Evolutionary conservation across 2,329 filamentous ascomycete species (phyloP).

Genomic region (Pleurostoma richardsiae): DNA sequence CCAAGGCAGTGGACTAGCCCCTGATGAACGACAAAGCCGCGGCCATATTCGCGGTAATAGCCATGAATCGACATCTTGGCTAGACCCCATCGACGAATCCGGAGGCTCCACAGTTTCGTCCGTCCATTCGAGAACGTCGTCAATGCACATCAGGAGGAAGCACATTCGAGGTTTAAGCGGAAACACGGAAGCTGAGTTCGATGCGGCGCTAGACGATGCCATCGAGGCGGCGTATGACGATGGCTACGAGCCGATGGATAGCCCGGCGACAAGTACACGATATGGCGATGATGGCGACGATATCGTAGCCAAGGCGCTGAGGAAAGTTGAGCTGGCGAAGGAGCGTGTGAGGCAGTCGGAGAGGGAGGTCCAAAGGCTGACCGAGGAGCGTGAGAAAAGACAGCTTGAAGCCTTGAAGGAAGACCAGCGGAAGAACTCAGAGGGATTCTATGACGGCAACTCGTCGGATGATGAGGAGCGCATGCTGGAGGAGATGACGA

Average conservation of each 20-base stretch:
- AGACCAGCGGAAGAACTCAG: constrained; percentile 27
- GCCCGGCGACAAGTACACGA: constrained; percentile 28
- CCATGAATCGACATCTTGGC: constrained; percentile 81
- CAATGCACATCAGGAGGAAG: constrained; percentile 61
- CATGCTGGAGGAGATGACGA: constrained; percentile 82
- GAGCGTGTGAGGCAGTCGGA: constrained; percentile 71
- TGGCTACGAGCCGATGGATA: constrained; percentile 68
- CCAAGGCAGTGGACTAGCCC: constrained; percentile 15
- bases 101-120: constrained; percentile 76
- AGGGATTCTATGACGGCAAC: constrained; percentile 59
- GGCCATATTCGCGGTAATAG: constrained; percentile 57
- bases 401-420: constrained; percentile 36
- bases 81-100: constrained; percentile 92
- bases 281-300: constrained; percentile 32
- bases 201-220: constrained; percentile 88
- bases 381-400: constrained; percentile 54
- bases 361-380: constrained; percentile 60
- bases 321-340: constrained; percentile 70
- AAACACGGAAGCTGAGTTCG: constrained; percentile 83
- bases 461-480: constrained; percentile 70
- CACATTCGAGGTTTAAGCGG: constrained; percentile 65
- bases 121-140: constrained; percentile 73
- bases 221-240: constrained; percentile 96
- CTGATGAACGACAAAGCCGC: constrained; percentile 9
- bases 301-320: constrained; percentile 49